Evolutionary conservation across 1,139 yeast species (phyloP), one percentile per base, ranked within the genome.

Genomic region (Pichia sp.): DNA sequence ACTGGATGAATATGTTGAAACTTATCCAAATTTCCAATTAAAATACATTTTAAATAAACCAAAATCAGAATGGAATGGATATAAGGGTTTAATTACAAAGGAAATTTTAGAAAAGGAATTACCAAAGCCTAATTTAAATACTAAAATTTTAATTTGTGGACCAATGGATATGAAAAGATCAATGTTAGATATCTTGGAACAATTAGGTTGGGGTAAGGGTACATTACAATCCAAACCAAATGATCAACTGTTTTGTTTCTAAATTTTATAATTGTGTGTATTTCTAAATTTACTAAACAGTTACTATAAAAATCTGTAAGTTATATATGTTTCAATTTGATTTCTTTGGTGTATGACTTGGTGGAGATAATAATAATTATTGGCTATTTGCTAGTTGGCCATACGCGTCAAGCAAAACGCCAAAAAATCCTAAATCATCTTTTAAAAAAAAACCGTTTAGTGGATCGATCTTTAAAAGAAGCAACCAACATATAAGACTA

Each of bases 221-320:
- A 66, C 68, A 44, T 67, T 76, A 67, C 72, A 72, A 54, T 79
- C 84, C 1, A 70, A 72, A 48, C 79, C 80, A 41, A 75, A 76
- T 53, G 87, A 83, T 58, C 84, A 83, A 67, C 85, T 85, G n/a
- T 85, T 84, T 64, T 80, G 85, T 60, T 86, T 85, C 58, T 84
- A 27, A 47, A 14, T 10, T 34, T 4, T 34, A 9, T 34, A 34
- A 34, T 19, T 19, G 13, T 36, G 22, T 34, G 3, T 34, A 34
- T 34, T 7, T 34, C 14, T 13, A 31, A 14, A 14, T 14, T 31
- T 31, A 31, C 34, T 11, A 14, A 11, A 31, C n/a, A 3, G 6
- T 14, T 31, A 16, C n/a, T 16, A 31, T 3, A 13, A 31, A 11
- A 3, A 14, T 31, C 3, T n/a, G 25, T 22, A 22, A 22, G 3